Evolutionary conservation across 1,284 basidiomycete species (phyloP), one percentile per base, ranked within the genome.

Genomic region (Pterula multifida): DNA sequence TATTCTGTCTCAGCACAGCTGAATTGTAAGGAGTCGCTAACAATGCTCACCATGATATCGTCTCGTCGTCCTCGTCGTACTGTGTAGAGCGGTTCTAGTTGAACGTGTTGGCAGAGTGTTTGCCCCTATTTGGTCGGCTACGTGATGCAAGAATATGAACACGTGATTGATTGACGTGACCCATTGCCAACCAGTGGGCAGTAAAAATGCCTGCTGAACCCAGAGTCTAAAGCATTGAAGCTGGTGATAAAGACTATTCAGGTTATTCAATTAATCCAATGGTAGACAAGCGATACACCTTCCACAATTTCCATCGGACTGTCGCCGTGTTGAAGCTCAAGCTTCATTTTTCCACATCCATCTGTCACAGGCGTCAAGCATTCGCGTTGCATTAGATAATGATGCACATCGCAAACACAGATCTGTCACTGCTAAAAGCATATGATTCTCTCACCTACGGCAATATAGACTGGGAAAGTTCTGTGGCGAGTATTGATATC

Each of bases 11-110:
- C 32, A 39, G 23, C 26, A 24, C 48, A 45, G n/a, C 36, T 28
- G 47, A 2, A 13, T 22, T 15, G 26, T 39, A 21, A 9, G 26
- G 12, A 50, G 9, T 32, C 28, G 6, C 28, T 49, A n/a, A 22
- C 24, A 26, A 35, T 48, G 53, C 65, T 52, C 55, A 68, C 65
- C 63, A 64, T 66, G 54, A 57, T 73, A 63, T 32, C 15, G 28
- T 32, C 6, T 32, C 28, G 28, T 32, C 15, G 28, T 6, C 15
- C 15, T 6, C 6, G 15, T 6, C 28, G 28, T 32, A 32, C 6
- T 32, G 28, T 32, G n/a, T n/a, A n/a, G n/a, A n/a, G n/a, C n/a
- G n/a, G n/a, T n/a, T n/a, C n/a, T n/a, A n/a, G n/a, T n/a, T n/a
- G n/a, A n/a, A n/a, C n/a, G n/a, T n/a, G n/a, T n/a, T n/a, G n/a